These are phyloP conservation scores for Tritrichomonas musculus DNA, from an alignment of 208 protist genomes.

Conservation along the genomic window DNA sequence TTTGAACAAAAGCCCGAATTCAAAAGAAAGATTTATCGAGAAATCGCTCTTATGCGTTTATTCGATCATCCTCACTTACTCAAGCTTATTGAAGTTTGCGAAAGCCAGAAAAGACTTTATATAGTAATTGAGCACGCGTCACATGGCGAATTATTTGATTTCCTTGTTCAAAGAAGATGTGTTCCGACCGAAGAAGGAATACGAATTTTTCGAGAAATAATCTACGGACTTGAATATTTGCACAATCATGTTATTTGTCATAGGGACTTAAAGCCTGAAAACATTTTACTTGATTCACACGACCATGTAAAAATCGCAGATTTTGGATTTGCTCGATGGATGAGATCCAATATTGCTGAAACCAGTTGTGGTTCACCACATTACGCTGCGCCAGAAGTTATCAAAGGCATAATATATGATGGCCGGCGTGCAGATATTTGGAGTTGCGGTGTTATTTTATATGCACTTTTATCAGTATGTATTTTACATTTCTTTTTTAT, in stretches of 20 bases:
- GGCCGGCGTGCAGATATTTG: slow-evolving; percentile 7
- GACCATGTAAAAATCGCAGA: slow-evolving; percentile 28
- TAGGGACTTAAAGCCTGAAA: slow-evolving; percentile 42
- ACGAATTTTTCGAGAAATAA: slow-evolving; percentile 32
- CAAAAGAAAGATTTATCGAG: not conserved
- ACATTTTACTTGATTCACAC: not conserved
- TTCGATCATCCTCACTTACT: slow-evolving; percentile 1
- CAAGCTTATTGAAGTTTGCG: not conserved
- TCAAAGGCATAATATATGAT: not conserved
- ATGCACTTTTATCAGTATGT: slow-evolving; percentile 10
- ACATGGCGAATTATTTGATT: not conserved
- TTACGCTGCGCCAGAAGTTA: slow-evolving; percentile 35
- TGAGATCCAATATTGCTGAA: not conserved
- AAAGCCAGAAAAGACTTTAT: not conserved
- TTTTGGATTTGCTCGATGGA: slow-evolving; percentile 13
- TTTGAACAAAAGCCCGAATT: not conserved
- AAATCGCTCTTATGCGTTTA: slow-evolving; percentile 1
- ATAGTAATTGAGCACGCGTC: not conserved
- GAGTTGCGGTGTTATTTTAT: slow-evolving; percentile 28
- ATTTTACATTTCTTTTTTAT: not conserved
- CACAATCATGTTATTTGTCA: slow-evolving; percentile 37
- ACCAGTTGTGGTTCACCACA: slow-evolving; percentile 32
- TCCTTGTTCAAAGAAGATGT: not conserved
- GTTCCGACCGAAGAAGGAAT: not conserved
- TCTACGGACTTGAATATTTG: slow-evolving; percentile 37